These are phyloP conservation scores for Fusarium piperis DNA, from an alignment of 2,329 filamentous ascomycete genomes.

Conservation along the genomic window DNA sequence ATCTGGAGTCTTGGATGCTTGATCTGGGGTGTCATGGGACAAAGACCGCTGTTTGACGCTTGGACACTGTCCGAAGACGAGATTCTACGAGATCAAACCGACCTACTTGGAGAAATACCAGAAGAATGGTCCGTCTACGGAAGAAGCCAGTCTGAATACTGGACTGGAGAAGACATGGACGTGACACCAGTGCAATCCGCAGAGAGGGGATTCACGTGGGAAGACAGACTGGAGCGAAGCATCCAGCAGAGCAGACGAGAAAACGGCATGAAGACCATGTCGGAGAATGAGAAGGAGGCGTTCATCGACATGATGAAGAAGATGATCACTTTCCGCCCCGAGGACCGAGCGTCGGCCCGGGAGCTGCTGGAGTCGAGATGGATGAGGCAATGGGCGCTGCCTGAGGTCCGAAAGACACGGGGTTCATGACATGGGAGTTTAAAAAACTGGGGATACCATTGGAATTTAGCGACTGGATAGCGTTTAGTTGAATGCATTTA, in stretches of 20 bases:
- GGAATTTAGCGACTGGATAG: conserved; percentile 3
- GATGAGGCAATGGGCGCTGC: conserved; percentile 35
- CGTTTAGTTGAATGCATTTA: not conserved
- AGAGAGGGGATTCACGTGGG: conserved; percentile 12
- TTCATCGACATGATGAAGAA: conserved; percentile 35
- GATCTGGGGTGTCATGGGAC: conserved; percentile 33
- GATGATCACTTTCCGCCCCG: conserved; percentile 31
- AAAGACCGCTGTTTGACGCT: conserved; percentile 35
- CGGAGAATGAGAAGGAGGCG: conserved; percentile 26
- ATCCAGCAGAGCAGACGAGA: conserved; percentile 30
- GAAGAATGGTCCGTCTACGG: conserved; percentile 31
- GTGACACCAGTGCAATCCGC: not conserved
- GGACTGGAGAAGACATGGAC: conserved; percentile 19
- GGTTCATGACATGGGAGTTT: conserved; percentile 9
- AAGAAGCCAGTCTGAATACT: conserved; percentile 20
- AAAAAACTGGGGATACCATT: conserved; percentile 5
- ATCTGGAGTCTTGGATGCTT: conserved; percentile 37
- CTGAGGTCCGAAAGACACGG: conserved; percentile 23
- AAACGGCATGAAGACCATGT: conserved; percentile 25
- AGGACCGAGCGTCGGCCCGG: conserved; percentile 17
- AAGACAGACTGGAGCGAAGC: conserved; percentile 27
- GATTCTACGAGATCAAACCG: conserved; percentile 29
- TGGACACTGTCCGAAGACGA: conserved; percentile 30
- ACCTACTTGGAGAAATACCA: conserved; percentile 33
- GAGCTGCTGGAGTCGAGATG: conserved; percentile 29